phyloP scores from a whole-genome alignment of 805 yeast species.

The Ogataea haglerorum region DNA sequence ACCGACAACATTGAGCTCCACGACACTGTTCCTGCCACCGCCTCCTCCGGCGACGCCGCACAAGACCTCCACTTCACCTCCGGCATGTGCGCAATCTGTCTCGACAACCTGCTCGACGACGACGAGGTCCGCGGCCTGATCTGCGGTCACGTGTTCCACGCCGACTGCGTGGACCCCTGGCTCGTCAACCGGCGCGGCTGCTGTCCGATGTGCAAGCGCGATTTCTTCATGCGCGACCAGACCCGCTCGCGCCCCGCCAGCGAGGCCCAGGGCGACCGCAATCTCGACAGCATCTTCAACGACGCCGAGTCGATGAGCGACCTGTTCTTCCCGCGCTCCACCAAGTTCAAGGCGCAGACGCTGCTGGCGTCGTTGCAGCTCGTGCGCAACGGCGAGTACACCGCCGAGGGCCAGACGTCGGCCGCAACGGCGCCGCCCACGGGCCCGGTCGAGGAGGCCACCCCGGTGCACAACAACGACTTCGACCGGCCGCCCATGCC shows the following conservation, averaged over 20 bases:
- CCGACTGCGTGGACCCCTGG: slow-evolving; percentile 82
- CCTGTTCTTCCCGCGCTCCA: slow-evolving; percentile 23
- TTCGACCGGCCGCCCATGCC: slow-evolving; percentile 29
- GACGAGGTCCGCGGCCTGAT: slow-evolving; percentile 68
- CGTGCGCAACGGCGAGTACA: slow-evolving; percentile 16
- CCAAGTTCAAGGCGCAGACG: slow-evolving; percentile 26
- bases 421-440: slow-evolving; percentile 8
- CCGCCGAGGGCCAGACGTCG: slow-evolving; percentile 1
- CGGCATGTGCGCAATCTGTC: slow-evolving; percentile 76
- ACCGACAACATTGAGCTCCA: slow-evolving; percentile 9
- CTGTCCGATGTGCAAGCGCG: slow-evolving; percentile 81
- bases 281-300: slow-evolving; percentile 24
- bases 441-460: slow-evolving; percentile 3
- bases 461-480: slow-evolving; percentile 11
- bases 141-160: slow-evolving; percentile 83
- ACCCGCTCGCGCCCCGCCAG: slow-evolving; percentile 1
- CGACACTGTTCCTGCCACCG: slow-evolving; percentile 9
- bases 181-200: slow-evolving; percentile 68
- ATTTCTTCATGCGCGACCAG: slow-evolving; percentile 46
- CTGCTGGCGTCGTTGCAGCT: slow-evolving; percentile 22
- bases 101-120: slow-evolving; percentile 59
- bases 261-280: slow-evolving; percentile 19
- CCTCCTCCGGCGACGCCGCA: slow-evolving; percentile 7
- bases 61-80: slow-evolving; percentile 50
- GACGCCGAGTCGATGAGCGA: slow-evolving; percentile 19